Evolutionary conservation across 768 basidiomycete species (phyloP).

Genomic region (Cantharellus cinnabarinus): DNA sequence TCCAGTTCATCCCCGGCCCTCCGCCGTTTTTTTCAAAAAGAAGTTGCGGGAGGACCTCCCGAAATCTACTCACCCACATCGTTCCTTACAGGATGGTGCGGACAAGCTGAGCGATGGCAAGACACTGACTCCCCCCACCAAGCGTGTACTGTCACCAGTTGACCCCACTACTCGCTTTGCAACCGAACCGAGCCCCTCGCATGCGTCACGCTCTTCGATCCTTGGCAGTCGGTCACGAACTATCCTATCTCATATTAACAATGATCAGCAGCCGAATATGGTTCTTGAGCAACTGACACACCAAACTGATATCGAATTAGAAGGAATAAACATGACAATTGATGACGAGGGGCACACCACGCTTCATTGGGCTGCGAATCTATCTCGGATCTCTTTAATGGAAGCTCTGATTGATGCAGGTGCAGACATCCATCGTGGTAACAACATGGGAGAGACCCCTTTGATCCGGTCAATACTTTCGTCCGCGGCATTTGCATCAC

Average conservation of each 20-base stretch:
- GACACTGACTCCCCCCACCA: no score
- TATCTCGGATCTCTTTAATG: constrained; percentile 49
- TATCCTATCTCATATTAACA: not conserved
- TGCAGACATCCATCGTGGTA: constrained; percentile 79
- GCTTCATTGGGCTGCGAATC: constrained; percentile 77
- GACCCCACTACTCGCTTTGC: no score
- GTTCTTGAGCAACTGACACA: constrained; percentile 1
- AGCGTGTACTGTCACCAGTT: no score
- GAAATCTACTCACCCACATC: no score
- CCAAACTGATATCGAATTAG: not conserved
- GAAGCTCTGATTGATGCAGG: constrained; percentile 53
- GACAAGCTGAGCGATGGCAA: no score
- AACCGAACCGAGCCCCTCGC: no score
- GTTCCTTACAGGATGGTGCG: no score
- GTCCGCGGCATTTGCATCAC: constrained; percentile 63
- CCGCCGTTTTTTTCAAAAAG: no score
- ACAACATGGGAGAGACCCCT: constrained; percentile 85
- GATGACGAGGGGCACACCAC: constrained; percentile 93
- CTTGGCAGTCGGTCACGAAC: not conserved
- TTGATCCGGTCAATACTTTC: constrained; percentile 82
- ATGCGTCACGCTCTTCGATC: no score
- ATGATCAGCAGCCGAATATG: not conserved
- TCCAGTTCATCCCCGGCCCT: no score
- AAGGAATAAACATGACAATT: constrained; percentile 68
- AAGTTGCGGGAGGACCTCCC: no score